Evolutionary conservation across 352 stramenopile genomes (phyloP).

Genomic region (Phytophthora palmivora): DNA sequence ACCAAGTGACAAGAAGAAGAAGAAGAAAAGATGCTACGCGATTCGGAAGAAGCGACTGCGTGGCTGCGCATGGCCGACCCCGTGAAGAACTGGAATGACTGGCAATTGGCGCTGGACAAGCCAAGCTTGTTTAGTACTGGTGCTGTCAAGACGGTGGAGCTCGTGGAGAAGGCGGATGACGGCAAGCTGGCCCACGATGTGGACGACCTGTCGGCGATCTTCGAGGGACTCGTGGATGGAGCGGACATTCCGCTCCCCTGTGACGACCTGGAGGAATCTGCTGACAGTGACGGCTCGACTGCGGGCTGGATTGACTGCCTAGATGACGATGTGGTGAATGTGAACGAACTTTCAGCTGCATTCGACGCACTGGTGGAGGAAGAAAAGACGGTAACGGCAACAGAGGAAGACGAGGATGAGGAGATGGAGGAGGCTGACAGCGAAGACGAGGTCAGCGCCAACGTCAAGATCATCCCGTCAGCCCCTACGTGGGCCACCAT

Average conservation of each 20-base stretch:
- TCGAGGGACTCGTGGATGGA: slow-evolving; percentile 72
- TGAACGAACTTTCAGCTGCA: slow-evolving; percentile 73
- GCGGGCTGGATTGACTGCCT: slow-evolving; percentile 69
- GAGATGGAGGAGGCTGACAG: slow-evolving; percentile 47
- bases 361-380: slow-evolving; percentile 70
- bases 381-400: slow-evolving; percentile 32
- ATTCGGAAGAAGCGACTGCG: slow-evolving; percentile 62
- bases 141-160: slow-evolving; percentile 31
- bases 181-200: slow-evolving; percentile 79
- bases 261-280: slow-evolving; percentile 47
- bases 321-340: slow-evolving; percentile 73
- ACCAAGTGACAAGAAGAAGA: slow-evolving; percentile 47
- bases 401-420: slow-evolving; percentile 53
- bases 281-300: slow-evolving; percentile 28
- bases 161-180: slow-evolving; percentile 77
- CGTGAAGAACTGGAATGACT: slow-evolving; percentile 60
- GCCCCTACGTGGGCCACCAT: slow-evolving; percentile 57
- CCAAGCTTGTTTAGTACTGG: slow-evolving; percentile 27
- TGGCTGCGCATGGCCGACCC: slow-evolving; percentile 63
- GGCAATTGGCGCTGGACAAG: slow-evolving; percentile 54
- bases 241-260: slow-evolving; percentile 67
- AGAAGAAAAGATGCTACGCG: slow-evolving; percentile 64
- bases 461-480: slow-evolving; percentile 57
- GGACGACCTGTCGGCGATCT: slow-evolving; percentile 78
- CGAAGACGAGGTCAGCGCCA: slow-evolving; percentile 30